Percentiles rank a stretch among this genome's conserved stretches.
phyloP scores from a whole-genome alignment of 768 basidiomycete species.

The Lactarius deliciosus region DNA sequence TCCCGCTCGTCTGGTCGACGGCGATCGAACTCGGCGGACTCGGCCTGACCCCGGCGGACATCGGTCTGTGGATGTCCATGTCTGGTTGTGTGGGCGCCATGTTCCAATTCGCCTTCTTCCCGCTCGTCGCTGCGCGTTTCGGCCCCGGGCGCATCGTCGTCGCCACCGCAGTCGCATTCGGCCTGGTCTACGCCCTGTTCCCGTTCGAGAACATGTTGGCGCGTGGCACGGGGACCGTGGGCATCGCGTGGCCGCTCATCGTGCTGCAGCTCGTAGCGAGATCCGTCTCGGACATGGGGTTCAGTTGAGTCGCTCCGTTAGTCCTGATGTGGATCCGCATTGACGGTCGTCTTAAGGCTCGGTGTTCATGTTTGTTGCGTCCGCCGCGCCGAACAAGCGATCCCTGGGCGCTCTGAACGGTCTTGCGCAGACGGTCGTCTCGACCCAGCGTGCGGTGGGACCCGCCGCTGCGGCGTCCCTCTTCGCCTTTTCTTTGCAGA shows the following conservation, averaged over 20 bases:
- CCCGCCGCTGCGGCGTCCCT: constrained; percentile 37
- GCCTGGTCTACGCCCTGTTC: constrained; percentile 28
- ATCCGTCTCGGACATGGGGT: neutral
- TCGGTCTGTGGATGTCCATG: constrained; percentile 3
- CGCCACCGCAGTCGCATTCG: neutral
- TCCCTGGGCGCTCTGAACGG: constrained; percentile 42
- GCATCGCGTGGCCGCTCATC: neutral
- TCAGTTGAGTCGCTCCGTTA: neutral
- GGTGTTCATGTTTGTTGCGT: constrained; percentile 37
- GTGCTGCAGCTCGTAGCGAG: neutral
- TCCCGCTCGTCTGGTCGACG: neutral
- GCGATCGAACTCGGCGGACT: neutral
- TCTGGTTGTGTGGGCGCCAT: neutral
- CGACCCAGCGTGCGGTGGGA: constrained; percentile 47
- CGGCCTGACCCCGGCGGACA: neutral
- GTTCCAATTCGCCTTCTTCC: neutral
- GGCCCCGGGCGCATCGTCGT: neutral
- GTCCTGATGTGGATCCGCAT: too few relatives aligned
- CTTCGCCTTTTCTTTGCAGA: constrained; percentile 52
- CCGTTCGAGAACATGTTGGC: constrained; percentile 27
- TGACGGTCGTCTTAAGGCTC: neutral
- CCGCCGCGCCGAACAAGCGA: constrained; percentile 34
- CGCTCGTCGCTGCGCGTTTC: neutral
- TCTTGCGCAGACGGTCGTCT: constrained; percentile 46
- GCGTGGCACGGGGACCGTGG: neutral